Percentiles rank a stretch among this genome's conserved stretches.
phyloP scores from a whole-genome alignment of 1,284 basidiomycete species.

The Tilletia indica region DNA sequence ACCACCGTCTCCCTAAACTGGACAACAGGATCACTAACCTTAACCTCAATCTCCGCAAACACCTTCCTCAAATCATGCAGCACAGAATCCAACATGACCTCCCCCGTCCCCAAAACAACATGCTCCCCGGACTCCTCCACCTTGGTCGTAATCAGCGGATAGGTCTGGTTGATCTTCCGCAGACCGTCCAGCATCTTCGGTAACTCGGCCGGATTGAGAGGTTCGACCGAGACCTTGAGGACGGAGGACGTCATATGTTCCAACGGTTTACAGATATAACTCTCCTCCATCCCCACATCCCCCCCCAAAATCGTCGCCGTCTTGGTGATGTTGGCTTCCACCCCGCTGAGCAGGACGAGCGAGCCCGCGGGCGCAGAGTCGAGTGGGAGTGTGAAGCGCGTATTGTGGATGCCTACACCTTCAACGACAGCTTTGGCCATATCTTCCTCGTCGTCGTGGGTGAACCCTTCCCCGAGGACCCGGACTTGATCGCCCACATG shows the following conservation, averaged over 20 bases:
- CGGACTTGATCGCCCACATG: slow-evolving; percentile 79
- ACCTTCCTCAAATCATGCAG: slow-evolving; percentile 90
- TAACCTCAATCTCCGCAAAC: slow-evolving; percentile 98
- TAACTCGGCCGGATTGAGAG: slow-evolving; percentile 91
- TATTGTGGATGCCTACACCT: slow-evolving; percentile 83
- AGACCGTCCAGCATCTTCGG: slow-evolving; percentile 98
- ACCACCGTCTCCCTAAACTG: slow-evolving; percentile 98
- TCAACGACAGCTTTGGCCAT: slow-evolving; percentile 85
- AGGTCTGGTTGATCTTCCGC: slow-evolving; percentile 95
- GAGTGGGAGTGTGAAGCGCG: slow-evolving; percentile 86
- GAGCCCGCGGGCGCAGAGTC: slow-evolving; percentile 88
- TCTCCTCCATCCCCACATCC: slow-evolving; percentile 60
- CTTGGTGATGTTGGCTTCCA: slow-evolving; percentile 91
- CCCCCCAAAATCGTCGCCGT: slow-evolving; percentile 72
- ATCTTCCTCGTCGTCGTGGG: slow-evolving; percentile 96
- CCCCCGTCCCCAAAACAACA: slow-evolving; percentile 92
- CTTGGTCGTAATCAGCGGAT: slow-evolving; percentile 88
- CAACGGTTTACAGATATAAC: slow-evolving; percentile 91
- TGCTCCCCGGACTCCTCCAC: slow-evolving; percentile 99
- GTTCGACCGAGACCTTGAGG: slow-evolving; percentile 98
- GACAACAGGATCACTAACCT: slow-evolving; percentile 97
- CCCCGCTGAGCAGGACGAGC: slow-evolving; percentile 83
- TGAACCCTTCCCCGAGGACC: slow-evolving; percentile 96
- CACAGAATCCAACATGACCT: slow-evolving; percentile 93
- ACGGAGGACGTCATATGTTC: slow-evolving; percentile 95